Conservation (phyloP, 225 moss, liverwort and hornwort species). For the Rhytidiadelphus loreus region DNA sequence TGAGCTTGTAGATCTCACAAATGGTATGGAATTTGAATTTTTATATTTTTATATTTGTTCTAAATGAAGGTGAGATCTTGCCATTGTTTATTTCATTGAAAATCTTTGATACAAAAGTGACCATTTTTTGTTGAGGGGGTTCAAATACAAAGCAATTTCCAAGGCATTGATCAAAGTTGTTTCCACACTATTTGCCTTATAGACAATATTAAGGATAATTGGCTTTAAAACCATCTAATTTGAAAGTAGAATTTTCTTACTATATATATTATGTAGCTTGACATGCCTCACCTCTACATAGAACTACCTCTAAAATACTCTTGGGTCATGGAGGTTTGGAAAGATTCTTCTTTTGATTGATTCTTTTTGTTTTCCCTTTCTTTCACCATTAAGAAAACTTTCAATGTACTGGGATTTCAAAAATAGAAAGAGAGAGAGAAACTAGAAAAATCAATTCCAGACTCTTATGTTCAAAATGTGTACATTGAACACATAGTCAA, state of each 20-base stretch:
- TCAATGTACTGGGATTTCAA: no score
- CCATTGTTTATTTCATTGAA: no score
- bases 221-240: rapidly evolving
- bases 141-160: not conserved
- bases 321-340: no score
- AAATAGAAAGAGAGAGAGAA: no score
- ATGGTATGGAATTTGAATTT: not conserved
- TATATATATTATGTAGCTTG: not conserved
- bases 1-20: not conserved
- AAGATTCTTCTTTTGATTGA: no score
- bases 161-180: not conserved
- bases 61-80: not conserved
- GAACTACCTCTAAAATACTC: no score
- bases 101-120: no score
- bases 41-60: no score
- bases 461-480: not conserved
- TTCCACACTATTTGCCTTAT: not conserved
- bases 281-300: rapidly evolving
- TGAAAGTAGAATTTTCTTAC: not conserved
- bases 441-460: no score
- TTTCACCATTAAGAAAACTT: no score
- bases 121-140: no score
- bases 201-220: not conserved
- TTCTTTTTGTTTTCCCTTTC: no score
- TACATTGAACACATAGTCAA: not conserved